Conservation (phyloP, 768 basidiomycete species). For the Suillus weaverae region DNA sequence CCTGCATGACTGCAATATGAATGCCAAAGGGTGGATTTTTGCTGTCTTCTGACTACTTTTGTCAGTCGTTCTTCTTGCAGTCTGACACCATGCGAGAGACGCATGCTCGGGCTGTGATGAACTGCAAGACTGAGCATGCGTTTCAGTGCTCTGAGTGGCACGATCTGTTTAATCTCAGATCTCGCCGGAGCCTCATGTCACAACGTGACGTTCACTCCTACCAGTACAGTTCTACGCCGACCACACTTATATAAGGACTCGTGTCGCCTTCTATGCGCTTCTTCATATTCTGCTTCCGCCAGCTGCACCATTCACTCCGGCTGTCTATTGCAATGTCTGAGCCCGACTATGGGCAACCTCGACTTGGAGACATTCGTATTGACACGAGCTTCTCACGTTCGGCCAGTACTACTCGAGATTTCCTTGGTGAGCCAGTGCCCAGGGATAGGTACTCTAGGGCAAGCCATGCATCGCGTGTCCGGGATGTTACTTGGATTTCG, state of each 20-base stretch:
- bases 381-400: constrained; percentile 32
- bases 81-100: not conserved
- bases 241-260: constrained; percentile 1
- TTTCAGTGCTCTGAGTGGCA: constrained; percentile 1
- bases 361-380: constrained; percentile 23
- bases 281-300: constrained; percentile 9
- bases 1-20: not conserved
- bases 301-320: constrained; percentile 1
- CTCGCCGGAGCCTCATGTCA: constrained; percentile 34
- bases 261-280: constrained; percentile 3
- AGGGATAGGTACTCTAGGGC: constrained; percentile 31
- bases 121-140: not conserved
- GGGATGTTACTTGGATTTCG: constrained; percentile 36
- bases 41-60: not conserved
- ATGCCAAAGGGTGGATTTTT: not conserved
- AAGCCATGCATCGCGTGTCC: constrained; percentile 24
- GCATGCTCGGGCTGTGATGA: not conserved
- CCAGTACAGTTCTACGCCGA: constrained; percentile 13
- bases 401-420: constrained; percentile 29
- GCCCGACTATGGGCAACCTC: constrained; percentile 18
- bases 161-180: constrained; percentile 18
- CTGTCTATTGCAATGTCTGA: constrained; percentile 23
- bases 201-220: constrained; percentile 16
- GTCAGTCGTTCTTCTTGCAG: not conserved
- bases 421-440: constrained; percentile 19